Evolutionary conservation across 495 filamentous ascomycete species (phyloP), one percentile per base, ranked within the genome.

Genomic region (Ascodesmis nigricans): DNA sequence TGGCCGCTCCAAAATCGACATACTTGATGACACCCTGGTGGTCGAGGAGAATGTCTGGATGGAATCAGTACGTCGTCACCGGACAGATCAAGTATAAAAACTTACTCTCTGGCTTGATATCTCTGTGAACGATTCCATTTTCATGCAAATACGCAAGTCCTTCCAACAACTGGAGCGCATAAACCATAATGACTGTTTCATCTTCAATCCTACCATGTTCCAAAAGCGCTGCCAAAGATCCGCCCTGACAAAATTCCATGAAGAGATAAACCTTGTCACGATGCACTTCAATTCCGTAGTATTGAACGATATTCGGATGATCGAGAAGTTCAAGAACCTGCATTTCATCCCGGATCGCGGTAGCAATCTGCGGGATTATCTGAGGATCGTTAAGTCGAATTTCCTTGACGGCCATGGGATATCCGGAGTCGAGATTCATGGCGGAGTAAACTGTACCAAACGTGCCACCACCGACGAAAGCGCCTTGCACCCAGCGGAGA

Each of bases 1-100:
- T 95, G 27, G 87, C 90, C 3, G 87, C 83, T 40, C 87, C 87
- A 55, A 97, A 97, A 53, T 97, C 87, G 41, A 97, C 87, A 56
- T 91, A 97, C 52, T 97, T 97, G 57, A 97, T 92, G 33, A 97
- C 75, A 38, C 87, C 87, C 48, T 91, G 87, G 60, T 95, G 81
- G 45, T 97, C 83, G 15, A 97, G 77, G 19, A 97, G 69, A 49
- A 97, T 91, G 44, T 84, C 77, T 80, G 38, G n/a, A 9, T 20
- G 10, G 6, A n/a, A 5, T 21, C 14, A 21, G 48, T 44, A 41
- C 33, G 19, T 34, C n/a, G 1, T 17, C 3, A 16, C 6, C 5
- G 13, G 33, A 29, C 3, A 9, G 6, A 4, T 31, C 10, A 0
- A 16, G 15, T 5, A 8, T 6, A 4, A 11, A 16, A 28, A 31